Conservation (phyloP, 805 yeast genomes). For the Kluyveromyces aestuarii region DNA sequence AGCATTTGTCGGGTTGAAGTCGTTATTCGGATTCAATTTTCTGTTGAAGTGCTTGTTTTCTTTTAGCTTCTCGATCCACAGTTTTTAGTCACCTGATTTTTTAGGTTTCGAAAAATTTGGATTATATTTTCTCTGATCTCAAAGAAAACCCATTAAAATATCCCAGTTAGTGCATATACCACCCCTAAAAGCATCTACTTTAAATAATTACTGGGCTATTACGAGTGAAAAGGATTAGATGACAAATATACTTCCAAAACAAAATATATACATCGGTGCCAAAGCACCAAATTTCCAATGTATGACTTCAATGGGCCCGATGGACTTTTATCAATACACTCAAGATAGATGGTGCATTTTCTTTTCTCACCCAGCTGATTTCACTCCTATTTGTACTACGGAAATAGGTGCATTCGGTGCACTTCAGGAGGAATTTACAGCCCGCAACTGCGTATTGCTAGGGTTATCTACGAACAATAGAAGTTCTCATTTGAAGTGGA, state of each 20-base stretch:
- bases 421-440: conserved; percentile 58
- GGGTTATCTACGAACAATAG: conserved; percentile 60
- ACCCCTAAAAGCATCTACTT: too few species aligned
- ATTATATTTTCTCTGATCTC: too few species aligned
- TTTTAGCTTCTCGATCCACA: too few species aligned
- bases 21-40: too few species aligned
- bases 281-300: conserved; percentile 61
- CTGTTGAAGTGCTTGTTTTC: too few species aligned
- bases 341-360: conserved; percentile 58
- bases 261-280: conserved; percentile 36
- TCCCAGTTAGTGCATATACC: too few species aligned
- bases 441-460: conserved; percentile 55
- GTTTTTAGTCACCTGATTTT: too few species aligned
- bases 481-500: conserved; percentile 57
- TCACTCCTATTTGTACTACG: conserved; percentile 74
- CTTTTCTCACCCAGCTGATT: conserved; percentile 71
- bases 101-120: too few species aligned
- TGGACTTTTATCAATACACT: conserved; percentile 54
- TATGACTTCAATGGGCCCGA: conserved; percentile 53
- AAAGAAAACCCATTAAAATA: too few species aligned
- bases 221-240: not conserved
- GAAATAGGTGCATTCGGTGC: conserved; percentile 71
- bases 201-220: too few species aligned
- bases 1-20: too few species aligned
- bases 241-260: conserved; percentile 3